Evolutionary conservation across 2,329 filamentous ascomycete genomes (phyloP).

Genomic region (Phaeophleospora eucalypticola): DNA sequence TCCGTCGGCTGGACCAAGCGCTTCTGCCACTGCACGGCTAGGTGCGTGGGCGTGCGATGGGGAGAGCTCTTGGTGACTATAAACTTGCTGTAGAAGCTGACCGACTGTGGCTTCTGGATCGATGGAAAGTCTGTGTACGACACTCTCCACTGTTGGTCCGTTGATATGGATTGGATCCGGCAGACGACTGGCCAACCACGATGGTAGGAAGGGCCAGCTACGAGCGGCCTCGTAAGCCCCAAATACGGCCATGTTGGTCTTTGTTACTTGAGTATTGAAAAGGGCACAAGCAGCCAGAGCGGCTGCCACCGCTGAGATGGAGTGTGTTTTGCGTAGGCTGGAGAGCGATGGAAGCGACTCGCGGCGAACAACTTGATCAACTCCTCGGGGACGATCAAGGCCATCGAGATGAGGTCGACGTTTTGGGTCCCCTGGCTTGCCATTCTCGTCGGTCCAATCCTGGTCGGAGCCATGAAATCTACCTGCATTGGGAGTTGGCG

Average conservation of each 20-base stretch:
- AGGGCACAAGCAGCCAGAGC: slow-evolving; percentile 11
- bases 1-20: slow-evolving; percentile 4
- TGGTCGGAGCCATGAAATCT: slow-evolving; percentile 8
- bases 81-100: neutral
- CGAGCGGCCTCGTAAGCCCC: slow-evolving; percentile 8
- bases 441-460: slow-evolving; percentile 12
- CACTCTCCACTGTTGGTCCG: slow-evolving; percentile 11
- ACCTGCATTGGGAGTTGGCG: too few species aligned
- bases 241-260: slow-evolving; percentile 8
- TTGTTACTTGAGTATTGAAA: slow-evolving; percentile 9
- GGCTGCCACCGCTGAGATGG: slow-evolving; percentile 3
- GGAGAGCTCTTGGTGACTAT: neutral
- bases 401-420: neutral
- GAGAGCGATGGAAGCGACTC: slow-evolving; percentile 2
- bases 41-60: slow-evolving; percentile 7
- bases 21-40: slow-evolving; percentile 1
- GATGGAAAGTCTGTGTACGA: slow-evolving; percentile 4
- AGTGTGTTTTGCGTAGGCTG: slow-evolving; percentile 5
- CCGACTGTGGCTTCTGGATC: neutral
- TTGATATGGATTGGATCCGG: slow-evolving; percentile 13
- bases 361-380: neutral
- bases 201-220: slow-evolving; percentile 9
- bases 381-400: slow-evolving; percentile 1
- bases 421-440: neutral
- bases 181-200: slow-evolving; percentile 5